Conservation (phyloP, 202 grass and related monocot genomes). For the Elaeis oleifera region DNA sequence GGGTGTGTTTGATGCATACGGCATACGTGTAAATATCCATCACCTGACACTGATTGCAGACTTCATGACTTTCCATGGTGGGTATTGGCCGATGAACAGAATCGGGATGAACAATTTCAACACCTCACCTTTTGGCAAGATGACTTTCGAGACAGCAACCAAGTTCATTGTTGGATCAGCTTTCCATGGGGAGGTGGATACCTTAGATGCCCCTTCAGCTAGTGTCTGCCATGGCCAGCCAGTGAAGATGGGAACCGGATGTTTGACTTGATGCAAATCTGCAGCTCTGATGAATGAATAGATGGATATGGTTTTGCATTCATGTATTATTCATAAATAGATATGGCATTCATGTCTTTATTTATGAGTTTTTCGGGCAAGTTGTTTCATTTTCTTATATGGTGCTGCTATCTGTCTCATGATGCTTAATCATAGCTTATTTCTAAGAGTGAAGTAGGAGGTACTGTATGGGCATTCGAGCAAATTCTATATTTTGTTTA, state of each 20-base stretch:
- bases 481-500: no score
- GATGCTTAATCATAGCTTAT: no score
- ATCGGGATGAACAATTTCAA: constrained; percentile 49
- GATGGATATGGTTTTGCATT: neutral
- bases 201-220: constrained; percentile 54
- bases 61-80: constrained; percentile 84
- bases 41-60: constrained; percentile 71
- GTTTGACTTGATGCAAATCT: constrained; percentile 54
- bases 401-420: no score
- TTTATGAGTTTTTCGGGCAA: no score
- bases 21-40: constrained; percentile 54
- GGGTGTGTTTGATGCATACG: constrained; percentile 42
- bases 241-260: constrained; percentile 65
- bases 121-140: constrained; percentile 85
- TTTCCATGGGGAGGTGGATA: constrained; percentile 58
- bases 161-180: constrained; percentile 82
- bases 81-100: constrained; percentile 65
- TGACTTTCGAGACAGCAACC: constrained; percentile 80
- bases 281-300: neutral
- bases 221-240: constrained; percentile 76
- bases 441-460: no score
- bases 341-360: no score
- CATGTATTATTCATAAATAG: no score
- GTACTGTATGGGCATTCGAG: no score
- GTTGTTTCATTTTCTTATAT: no score